Conservation (phyloP, 768 basidiomycete species). For the Hypsizygus marmoreus region DNA sequence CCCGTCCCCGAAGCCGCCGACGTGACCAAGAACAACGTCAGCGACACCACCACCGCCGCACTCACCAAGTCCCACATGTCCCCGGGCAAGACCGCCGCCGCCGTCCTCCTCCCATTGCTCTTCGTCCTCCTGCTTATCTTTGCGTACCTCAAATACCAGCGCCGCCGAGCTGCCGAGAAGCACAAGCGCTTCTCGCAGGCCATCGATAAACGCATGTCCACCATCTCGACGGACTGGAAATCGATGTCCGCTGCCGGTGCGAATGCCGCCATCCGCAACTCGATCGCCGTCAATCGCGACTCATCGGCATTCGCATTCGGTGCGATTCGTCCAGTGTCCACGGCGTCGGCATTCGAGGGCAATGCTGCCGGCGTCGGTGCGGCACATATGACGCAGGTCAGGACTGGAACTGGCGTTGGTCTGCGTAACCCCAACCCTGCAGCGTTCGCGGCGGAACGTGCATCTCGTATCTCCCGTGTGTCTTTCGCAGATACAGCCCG, state of each 20-base stretch:
- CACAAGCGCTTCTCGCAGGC: constrained; percentile 62
- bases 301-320: constrained; percentile 60
- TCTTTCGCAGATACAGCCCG: constrained; percentile 64
- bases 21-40: constrained; percentile 42
- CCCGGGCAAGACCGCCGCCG: constrained; percentile 62
- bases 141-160: constrained; percentile 55
- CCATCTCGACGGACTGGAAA: constrained; percentile 79
- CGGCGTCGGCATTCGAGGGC: constrained; percentile 44
- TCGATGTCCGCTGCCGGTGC: constrained; percentile 71
- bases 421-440: constrained; percentile 46
- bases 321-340: constrained; percentile 49
- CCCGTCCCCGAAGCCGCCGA: constrained; percentile 42
- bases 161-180: constrained; percentile 51
- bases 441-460: constrained; percentile 32
- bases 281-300: constrained; percentile 47
- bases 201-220: constrained; percentile 83
- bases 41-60: constrained; percentile 33
- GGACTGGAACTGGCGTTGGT: constrained; percentile 50
- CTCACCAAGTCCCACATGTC: constrained; percentile 32
- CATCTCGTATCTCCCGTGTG: constrained; percentile 59
- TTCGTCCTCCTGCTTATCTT: constrained; percentile 43
- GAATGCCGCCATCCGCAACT: constrained; percentile 69
- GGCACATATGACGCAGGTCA: constrained; percentile 37
- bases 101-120: constrained; percentile 68
- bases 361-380: constrained; percentile 34